Evolutionary conservation across 2,329 filamentous ascomycete genomes (phyloP).

Genomic region (Uncinocarpus reesii): DNA sequence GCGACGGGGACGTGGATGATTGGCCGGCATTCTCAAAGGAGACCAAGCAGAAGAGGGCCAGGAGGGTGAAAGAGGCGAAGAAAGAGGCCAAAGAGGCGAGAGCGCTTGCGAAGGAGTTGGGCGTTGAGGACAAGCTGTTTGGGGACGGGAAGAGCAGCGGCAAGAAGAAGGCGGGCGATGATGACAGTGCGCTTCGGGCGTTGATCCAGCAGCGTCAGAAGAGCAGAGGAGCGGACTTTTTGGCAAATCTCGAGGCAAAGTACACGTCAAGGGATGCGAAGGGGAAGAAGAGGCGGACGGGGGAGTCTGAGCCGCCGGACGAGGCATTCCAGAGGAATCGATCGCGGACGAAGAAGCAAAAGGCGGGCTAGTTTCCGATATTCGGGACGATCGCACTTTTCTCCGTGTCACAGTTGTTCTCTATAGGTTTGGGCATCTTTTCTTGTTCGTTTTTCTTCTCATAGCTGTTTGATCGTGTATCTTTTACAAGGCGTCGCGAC

Average conservation of each 20-base stretch:
- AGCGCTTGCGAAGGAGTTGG: slow-evolving; percentile 63
- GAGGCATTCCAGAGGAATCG: slow-evolving; percentile 44
- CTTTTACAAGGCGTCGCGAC: too few species aligned
- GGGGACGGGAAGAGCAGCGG: slow-evolving; percentile 36
- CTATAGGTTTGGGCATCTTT: too few species aligned
- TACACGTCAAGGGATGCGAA: slow-evolving; percentile 43
- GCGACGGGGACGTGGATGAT: slow-evolving; percentile 52
- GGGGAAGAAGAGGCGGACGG: slow-evolving; percentile 38
- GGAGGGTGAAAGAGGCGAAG: slow-evolving; percentile 51
- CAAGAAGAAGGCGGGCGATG: slow-evolving; percentile 33
- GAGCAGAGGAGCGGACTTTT: slow-evolving; percentile 50
- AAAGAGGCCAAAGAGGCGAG: slow-evolving; percentile 63
- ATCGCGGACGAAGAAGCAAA: slow-evolving; percentile 23
- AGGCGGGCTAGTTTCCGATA: not conserved
- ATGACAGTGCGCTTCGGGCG: slow-evolving; percentile 51
- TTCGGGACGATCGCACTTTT: not conserved
- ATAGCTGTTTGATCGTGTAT: too few species aligned
- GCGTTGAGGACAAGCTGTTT: slow-evolving; percentile 61
- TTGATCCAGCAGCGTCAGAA: slow-evolving; percentile 64
- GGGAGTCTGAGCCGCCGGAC: slow-evolving; percentile 49
- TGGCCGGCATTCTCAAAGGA: slow-evolving; percentile 65
- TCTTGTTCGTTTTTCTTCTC: not conserved
- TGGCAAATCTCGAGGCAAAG: slow-evolving; percentile 67
- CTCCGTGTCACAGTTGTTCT: slow-evolving; percentile 3
- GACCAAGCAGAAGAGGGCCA: slow-evolving; percentile 52